These are phyloP conservation scores for Ramularia endophylla DNA, from an alignment of 2,329 filamentous ascomycete species.

Conservation along the genomic window DNA sequence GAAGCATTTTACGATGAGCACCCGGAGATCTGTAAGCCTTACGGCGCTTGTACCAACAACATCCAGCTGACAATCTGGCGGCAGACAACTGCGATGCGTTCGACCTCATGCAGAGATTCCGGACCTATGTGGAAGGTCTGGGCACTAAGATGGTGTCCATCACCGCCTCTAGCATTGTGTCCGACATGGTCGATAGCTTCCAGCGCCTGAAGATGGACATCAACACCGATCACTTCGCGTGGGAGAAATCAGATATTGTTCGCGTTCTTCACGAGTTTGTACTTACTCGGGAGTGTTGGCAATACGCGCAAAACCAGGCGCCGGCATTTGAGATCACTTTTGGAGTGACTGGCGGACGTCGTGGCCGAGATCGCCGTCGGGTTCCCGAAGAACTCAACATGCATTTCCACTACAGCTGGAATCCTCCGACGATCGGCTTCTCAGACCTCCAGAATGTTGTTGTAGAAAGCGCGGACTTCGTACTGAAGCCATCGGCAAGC, in stretches of 20 bases:
- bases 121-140: constrained; percentile 10
- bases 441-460: constrained; percentile 17
- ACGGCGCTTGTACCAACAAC: not conserved
- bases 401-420: constrained; percentile 17
- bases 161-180: constrained; percentile 17
- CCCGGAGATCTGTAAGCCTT: constrained; percentile 4
- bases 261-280: constrained; percentile 15
- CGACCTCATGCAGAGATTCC: constrained; percentile 8
- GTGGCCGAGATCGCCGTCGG: not conserved
- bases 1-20: constrained; percentile 20
- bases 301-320: constrained; percentile 5
- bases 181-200: constrained; percentile 17
- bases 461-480: constrained; percentile 13
- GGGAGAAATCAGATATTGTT: constrained; percentile 4
- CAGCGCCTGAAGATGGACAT: not conserved
- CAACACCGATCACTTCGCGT: constrained; percentile 3
- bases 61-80: not conserved
- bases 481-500: constrained; percentile 12
- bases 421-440: constrained; percentile 18
- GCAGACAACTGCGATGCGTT: not conserved
- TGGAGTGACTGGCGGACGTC: constrained; percentile 2
- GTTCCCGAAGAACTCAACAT: constrained; percentile 8
- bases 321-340: constrained; percentile 20
- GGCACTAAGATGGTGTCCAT: constrained; percentile 19
- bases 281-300: constrained; percentile 19